Conservation (phyloP, 371 early-diverging fungal species). For the Mortierella sp. region DNA sequence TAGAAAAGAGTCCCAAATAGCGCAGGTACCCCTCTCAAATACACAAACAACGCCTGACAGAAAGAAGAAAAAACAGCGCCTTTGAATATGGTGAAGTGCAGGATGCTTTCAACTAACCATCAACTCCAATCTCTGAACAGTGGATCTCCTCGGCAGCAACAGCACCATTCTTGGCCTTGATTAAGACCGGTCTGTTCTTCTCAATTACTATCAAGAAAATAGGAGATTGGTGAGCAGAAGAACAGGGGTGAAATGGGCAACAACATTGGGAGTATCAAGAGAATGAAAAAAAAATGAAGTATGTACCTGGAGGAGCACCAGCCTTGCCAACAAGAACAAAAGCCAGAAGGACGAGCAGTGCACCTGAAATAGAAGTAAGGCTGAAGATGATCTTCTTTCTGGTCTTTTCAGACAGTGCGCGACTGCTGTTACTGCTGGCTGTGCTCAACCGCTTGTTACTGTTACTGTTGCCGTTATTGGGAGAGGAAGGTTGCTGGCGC, state of each 20-base stretch:
- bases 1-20: not conserved
- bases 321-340: slow-evolving; percentile 22
- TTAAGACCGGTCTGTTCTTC: slow-evolving; percentile 26
- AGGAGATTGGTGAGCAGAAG: too few species aligned
- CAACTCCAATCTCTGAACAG: slow-evolving; percentile 89
- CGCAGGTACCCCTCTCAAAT: not conserved
- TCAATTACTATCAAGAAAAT: slow-evolving; percentile 15
- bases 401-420: slow-evolving; percentile 21
- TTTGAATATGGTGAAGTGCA: not conserved
- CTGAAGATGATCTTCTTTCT: slow-evolving; percentile 30
- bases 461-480: not conserved
- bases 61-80: too few species aligned
- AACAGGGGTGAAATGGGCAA: too few species aligned
- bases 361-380: slow-evolving; percentile 20
- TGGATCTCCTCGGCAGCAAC: slow-evolving; percentile 90
- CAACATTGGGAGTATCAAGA: too few species aligned
- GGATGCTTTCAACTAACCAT: slow-evolving; percentile 65
- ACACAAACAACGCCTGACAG: not conserved
- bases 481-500: not conserved
- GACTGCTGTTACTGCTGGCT: slow-evolving; percentile 9
- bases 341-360: slow-evolving; percentile 27
- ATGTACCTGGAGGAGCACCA: slow-evolving; percentile 26
- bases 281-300: not conserved
- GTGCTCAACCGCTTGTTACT: slow-evolving; percentile 13
- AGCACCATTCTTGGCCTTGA: slow-evolving; percentile 72